Evolutionary conservation across 192 early-diverging fungal genomes (phyloP).

Genomic region (Podila epigama): DNA sequence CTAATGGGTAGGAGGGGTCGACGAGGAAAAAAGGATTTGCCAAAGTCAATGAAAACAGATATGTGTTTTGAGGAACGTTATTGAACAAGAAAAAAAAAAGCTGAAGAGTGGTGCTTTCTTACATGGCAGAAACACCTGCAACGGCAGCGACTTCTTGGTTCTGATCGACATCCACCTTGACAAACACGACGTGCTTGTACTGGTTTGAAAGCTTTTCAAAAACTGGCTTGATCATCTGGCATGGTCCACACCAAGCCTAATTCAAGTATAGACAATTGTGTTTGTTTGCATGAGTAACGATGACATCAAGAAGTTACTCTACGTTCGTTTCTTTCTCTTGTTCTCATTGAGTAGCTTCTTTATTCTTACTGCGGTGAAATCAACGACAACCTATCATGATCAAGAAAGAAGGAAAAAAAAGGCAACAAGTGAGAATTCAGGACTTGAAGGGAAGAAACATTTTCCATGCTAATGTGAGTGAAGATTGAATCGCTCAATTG

Average conservation of each 20-base stretch:
- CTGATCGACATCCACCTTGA: constrained; percentile 59
- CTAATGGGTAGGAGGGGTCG: constrained; percentile 44
- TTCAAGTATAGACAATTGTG: neutral
- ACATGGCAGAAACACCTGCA: constrained; percentile 57
- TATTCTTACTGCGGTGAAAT: constrained; percentile 57
- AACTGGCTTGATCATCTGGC: constrained; percentile 61
- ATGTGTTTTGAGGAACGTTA: neutral
- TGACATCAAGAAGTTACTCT: too few relatives aligned
- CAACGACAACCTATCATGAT: constrained; percentile 57
- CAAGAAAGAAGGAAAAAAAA: neutral
- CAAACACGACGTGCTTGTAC: constrained; percentile 58
- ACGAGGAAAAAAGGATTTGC: neutral
- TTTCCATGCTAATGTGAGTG: too few relatives aligned
- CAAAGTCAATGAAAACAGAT: neutral
- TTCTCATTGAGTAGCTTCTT: constrained; percentile 2
- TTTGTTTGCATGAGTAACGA: too few relatives aligned
- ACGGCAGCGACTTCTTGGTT: constrained; percentile 49
- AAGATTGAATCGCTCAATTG: too few relatives aligned
- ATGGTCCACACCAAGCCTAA: constrained; percentile 54
- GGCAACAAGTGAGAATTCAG: neutral
- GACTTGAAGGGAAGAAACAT: too few relatives aligned
- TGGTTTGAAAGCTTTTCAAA: constrained; percentile 55
- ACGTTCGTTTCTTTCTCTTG: neutral
- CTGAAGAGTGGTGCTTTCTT: constrained; percentile 6
- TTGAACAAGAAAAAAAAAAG: neutral